A percentile compares a stretch with the other conserved stretches of the same genome.
Conservation (phyloP, 73 alveolate genomes). For the Paramecium pentaurelia region DNA sequence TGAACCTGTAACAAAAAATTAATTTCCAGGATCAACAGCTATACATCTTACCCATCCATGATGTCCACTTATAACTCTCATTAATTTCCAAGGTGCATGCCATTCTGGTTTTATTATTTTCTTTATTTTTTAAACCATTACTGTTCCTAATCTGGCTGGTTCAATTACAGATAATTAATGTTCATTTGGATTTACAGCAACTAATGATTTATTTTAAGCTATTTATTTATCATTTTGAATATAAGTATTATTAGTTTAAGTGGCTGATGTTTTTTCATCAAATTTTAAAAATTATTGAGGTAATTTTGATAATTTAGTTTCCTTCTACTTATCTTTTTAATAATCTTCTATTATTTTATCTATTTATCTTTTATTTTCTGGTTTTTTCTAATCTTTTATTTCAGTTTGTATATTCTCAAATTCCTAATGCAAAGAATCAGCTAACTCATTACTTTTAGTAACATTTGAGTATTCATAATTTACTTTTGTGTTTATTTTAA, state of each 20-base stretch:
- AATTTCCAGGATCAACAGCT: constrained; percentile 96
- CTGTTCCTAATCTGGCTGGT: constrained; percentile 62
- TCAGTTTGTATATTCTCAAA: background rate
- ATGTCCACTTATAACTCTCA: constrained; percentile 97
- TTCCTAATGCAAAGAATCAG: background rate
- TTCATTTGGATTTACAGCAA: constrained; percentile 16
- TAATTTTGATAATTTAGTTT: constrained; percentile 44
- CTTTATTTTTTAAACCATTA: constrained; percentile 53
- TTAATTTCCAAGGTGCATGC: constrained; percentile 99
- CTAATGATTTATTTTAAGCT: background rate
- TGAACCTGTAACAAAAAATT: constrained; percentile 97
- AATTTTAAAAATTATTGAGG: constrained; percentile 49
- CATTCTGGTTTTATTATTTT: constrained; percentile 86
- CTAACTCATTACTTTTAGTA: constrained; percentile 10
- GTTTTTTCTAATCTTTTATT: background rate
- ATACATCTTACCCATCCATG: constrained; percentile 98
- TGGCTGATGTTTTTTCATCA: constrained; percentile 49
- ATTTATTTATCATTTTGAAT: background rate
- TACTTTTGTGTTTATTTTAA: constrained; percentile 50
- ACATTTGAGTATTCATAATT: constrained; percentile 54
- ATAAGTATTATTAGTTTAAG: constrained; percentile 15
- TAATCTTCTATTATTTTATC: constrained; percentile 46
- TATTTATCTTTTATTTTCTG: constrained; percentile 24
- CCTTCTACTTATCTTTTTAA: constrained; percentile 19
- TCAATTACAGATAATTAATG: constrained; percentile 49